These are phyloP conservation scores for Lipomyces chichibuensis DNA, from an alignment of 805 yeast species.

Conservation along the genomic window DNA sequence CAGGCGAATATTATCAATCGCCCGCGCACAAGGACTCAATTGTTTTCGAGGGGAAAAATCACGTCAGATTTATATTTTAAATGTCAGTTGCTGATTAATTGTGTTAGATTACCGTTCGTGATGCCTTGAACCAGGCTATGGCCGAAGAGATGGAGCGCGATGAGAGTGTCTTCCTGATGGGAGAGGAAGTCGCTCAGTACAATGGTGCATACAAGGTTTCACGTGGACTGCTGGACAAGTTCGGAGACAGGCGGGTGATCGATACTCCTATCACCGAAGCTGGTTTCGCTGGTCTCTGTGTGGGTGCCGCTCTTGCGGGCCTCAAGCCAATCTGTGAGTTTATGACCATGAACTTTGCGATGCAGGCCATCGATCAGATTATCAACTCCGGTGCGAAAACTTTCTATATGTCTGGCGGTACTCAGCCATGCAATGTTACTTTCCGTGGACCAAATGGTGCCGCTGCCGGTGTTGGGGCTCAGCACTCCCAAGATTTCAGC, in stretches of 20 bases:
- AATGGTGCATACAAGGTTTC: constrained; percentile 99
- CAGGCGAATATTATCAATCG: not conserved
- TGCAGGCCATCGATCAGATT: constrained; percentile 99
- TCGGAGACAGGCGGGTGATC: constrained; percentile 89
- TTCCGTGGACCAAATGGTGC: constrained; percentile 99
- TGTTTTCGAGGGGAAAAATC: not conserved
- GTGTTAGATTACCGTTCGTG: constrained; percentile 81
- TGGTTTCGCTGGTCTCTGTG: constrained; percentile 96
- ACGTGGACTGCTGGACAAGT: constrained; percentile 91
- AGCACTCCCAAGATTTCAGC: constrained; percentile 96
- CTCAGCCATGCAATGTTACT: constrained; percentile 93
- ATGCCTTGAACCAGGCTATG: constrained; percentile 90
- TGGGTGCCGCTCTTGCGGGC: constrained; percentile 95
- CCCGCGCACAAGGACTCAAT: not conserved
- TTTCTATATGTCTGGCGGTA: constrained; percentile 99
- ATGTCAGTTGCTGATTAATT: not conserved
- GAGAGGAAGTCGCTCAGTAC: constrained; percentile 99
- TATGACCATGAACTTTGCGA: constrained; percentile 99
- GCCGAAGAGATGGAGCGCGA: constrained; percentile 98
- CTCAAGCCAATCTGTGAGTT: constrained; percentile 96
- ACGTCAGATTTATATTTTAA: not conserved
- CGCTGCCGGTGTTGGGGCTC: constrained; percentile 99
- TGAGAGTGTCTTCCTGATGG: constrained; percentile 90
- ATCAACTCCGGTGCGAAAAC: constrained; percentile 99
- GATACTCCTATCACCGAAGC: constrained; percentile 99